These are phyloP conservation scores for Henckelia pumila DNA, from an alignment of 257 asterid species.

Conservation along the genomic window DNA sequence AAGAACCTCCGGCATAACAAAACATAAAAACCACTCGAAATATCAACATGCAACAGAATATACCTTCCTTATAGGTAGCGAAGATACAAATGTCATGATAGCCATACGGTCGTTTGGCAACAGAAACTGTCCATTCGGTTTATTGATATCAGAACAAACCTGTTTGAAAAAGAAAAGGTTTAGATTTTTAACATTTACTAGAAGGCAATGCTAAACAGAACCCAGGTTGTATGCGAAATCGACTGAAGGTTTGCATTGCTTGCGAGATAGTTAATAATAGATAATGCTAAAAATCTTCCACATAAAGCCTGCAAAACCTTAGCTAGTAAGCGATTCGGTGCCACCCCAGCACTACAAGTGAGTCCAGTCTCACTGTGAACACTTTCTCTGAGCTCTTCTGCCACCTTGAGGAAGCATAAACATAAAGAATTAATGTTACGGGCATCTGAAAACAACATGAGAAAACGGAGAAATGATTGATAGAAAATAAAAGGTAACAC, in stretches of 20 bases:
- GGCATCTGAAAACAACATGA: conserved; percentile 22
- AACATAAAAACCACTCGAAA: background rate
- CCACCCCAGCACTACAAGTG: conserved; percentile 97
- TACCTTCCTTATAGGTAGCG: conserved; percentile 96
- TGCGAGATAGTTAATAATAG: conserved; percentile 10
- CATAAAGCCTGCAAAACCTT: conserved; percentile 55
- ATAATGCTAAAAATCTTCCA: conserved; percentile 13
- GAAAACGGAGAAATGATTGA: conserved; percentile 6
- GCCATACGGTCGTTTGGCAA: conserved; percentile 81
- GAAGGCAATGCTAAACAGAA: conserved; percentile 3
- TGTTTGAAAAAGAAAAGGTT: conserved; percentile 28
- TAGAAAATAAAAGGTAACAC: conserved; percentile 12
- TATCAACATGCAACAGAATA: conserved; percentile 21
- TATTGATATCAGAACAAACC: conserved; percentile 97
- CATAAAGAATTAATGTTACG: conserved; percentile 12
- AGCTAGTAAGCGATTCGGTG: conserved; percentile 89
- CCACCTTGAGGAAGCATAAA: conserved; percentile 52
- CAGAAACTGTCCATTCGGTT: conserved; percentile 94
- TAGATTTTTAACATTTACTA: background rate
- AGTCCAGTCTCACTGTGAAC: conserved; percentile 80
- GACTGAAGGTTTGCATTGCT: background rate
- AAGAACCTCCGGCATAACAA: conserved; percentile 8
- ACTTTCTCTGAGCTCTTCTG: conserved; percentile 78
- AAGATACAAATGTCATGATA: conserved; percentile 79
- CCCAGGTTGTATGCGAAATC: background rate